These are phyloP conservation scores for Vitis labrusca DNA, from an alignment of 164 flowering plant genomes.

Conservation along the genomic window DNA sequence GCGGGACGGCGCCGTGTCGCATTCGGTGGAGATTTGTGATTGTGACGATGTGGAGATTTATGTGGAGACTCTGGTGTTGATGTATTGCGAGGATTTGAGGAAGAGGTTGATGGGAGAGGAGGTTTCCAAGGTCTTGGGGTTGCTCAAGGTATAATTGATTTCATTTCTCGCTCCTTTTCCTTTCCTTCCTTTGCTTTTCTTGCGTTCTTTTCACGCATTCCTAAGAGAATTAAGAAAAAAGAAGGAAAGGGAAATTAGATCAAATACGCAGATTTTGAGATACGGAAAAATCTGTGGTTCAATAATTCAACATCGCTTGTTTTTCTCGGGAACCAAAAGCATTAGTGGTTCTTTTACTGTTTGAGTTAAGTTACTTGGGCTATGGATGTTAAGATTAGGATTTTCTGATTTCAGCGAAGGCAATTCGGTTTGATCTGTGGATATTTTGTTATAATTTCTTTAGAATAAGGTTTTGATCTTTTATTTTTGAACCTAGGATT, in stretches of 20 bases:
- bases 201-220: neutral
- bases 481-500: too few species aligned
- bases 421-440: too few species aligned
- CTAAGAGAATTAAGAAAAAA: neutral
- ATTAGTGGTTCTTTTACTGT: too few species aligned
- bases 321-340: too few species aligned
- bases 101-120: slow-evolving; percentile 62
- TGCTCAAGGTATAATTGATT: slow-evolving; percentile 62
- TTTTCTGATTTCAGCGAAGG: too few species aligned
- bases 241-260: neutral
- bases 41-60: slow-evolving; percentile 89
- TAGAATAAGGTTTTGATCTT: too few species aligned
- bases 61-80: slow-evolving; percentile 77
- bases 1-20: slow-evolving; percentile 34
- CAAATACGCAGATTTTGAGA: neutral
- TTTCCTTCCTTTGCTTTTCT: neutral
- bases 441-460: too few species aligned
- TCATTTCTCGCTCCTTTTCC: slow-evolving; percentile 2
- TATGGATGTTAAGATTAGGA: too few species aligned
- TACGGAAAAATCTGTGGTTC: too few species aligned
- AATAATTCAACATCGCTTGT: too few species aligned
- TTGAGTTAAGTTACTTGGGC: too few species aligned
- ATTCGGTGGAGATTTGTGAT: slow-evolving; percentile 82
- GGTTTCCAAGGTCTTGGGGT: slow-evolving; percentile 58
- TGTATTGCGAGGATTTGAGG: slow-evolving; percentile 80